Conservation (phyloP, 176 grass and related monocot species). For the Bonia amplexicaulis region DNA sequence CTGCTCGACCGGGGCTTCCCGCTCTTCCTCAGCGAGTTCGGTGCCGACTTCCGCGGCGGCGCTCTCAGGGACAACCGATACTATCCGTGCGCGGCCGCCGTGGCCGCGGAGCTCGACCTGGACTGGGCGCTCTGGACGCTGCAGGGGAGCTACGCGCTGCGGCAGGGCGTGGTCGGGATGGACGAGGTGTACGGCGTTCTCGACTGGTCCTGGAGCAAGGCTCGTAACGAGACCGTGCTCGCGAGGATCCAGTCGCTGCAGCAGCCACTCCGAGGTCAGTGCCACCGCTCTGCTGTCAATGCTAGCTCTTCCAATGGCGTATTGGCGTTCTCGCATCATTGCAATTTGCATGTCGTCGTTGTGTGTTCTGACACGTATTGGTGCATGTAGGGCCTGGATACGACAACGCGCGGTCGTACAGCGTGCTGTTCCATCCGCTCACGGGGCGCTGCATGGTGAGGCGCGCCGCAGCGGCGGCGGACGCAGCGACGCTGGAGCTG, state of each 20-base stretch:
- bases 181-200: constrained; percentile 65
- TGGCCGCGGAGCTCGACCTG: constrained; percentile 51
- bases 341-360: background rate
- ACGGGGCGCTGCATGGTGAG: constrained; percentile 48
- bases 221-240: constrained; percentile 37
- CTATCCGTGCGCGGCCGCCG: constrained; percentile 34
- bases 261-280: constrained; percentile 41
- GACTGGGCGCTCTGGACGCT: constrained; percentile 73
- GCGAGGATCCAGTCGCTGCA: constrained; percentile 44
- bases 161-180: constrained; percentile 40
- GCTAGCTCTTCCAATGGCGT: background rate
- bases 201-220: constrained; percentile 43
- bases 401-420: constrained; percentile 28
- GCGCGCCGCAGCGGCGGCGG: background rate
- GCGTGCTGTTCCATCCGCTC: constrained; percentile 47
- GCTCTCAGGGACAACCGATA: constrained; percentile 47
- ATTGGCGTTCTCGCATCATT: background rate
- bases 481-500: constrained; percentile 18
- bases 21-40: constrained; percentile 74
- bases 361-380: background rate
- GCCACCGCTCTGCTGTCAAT: background rate
- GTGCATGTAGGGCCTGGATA: constrained; percentile 43
- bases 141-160: constrained; percentile 66
- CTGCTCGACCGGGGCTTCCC: constrained; percentile 42
- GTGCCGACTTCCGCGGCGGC: constrained; percentile 41